Percentiles rank a stretch among this genome's conserved stretches.
phyloP scores from a whole-genome alignment of 129 eudicot species.

The Flaveria ramosissima region DNA sequence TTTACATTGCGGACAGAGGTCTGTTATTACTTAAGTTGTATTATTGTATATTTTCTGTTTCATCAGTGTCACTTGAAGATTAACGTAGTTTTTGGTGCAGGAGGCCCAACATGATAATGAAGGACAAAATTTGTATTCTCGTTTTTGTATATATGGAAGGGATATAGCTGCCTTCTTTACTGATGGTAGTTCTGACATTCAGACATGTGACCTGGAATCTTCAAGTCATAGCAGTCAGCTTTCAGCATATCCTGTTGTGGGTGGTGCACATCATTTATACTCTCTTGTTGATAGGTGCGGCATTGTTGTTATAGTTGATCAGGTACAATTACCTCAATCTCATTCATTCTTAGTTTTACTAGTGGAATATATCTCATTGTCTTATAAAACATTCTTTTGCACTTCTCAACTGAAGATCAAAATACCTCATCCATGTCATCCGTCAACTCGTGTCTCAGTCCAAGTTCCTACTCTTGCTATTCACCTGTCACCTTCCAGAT shows the following conservation, averaged over 20 bases:
- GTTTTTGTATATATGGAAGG: slow-evolving; percentile 84
- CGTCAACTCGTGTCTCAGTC: slow-evolving; percentile 80
- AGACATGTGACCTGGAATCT: slow-evolving; percentile 40
- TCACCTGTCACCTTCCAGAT: slow-evolving; percentile 84
- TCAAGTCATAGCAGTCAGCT: slow-evolving; percentile 36
- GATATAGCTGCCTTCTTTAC: slow-evolving; percentile 91
- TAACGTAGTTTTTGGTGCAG: slow-evolving; percentile 44
- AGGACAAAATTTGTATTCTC: slow-evolving; percentile 69
- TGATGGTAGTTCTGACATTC: slow-evolving; percentile 53
- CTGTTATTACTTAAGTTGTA: slow-evolving; percentile 21
- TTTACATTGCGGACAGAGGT: slow-evolving; percentile 93
- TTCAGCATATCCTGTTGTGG: slow-evolving; percentile 36
- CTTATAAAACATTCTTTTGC: slow-evolving; percentile 18
- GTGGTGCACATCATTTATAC: slow-evolving; percentile 36
- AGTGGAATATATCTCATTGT: slow-evolving; percentile 13
- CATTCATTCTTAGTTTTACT: not conserved
- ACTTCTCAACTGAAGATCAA: slow-evolving; percentile 55
- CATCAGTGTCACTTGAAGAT: slow-evolving; percentile 24
- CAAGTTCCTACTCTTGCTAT: slow-evolving; percentile 92
- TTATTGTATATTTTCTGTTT: slow-evolving; percentile 9
- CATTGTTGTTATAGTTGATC: slow-evolving; percentile 80
- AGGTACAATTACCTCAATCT: slow-evolving; percentile 50
- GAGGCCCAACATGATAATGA: slow-evolving; percentile 61
- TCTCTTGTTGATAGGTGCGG: slow-evolving; percentile 95
- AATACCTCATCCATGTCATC: slow-evolving; percentile 80